Conservation (phyloP, 352 stramenopile genomes). For the Pythium aquatile region DNA sequence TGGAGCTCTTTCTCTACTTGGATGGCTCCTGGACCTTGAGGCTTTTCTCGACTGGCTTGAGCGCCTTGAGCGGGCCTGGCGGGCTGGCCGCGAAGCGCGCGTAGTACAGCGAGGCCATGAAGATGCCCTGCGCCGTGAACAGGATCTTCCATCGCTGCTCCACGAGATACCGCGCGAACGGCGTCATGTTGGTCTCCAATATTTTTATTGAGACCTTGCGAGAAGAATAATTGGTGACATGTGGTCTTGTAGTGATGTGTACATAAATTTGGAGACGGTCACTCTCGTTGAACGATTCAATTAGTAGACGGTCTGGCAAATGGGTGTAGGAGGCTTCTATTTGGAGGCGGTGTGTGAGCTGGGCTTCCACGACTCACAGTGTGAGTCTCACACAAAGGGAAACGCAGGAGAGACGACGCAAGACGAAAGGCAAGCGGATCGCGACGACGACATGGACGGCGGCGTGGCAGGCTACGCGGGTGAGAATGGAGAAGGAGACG, state of each 20-base stretch:
- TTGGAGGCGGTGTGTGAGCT: neutral
- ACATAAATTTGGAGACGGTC: neutral
- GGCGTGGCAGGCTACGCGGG: neutral
- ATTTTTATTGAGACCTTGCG: neutral
- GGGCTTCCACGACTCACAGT: neutral
- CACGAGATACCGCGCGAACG: conserved; percentile 56
- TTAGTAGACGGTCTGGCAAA: neutral
- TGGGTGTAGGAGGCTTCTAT: neutral
- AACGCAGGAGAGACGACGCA: conserved; percentile 3
- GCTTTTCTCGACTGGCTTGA: conserved; percentile 24
- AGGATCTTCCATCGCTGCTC: conserved; percentile 77
- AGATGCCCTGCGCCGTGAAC: conserved; percentile 66
- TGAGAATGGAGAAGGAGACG: neutral
- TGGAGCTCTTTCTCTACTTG: neutral
- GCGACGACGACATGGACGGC: neutral
- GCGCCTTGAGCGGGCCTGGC: conserved; percentile 23
- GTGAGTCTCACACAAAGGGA: conserved; percentile 5
- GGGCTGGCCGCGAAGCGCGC: conserved; percentile 46
- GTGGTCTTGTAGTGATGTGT: neutral
- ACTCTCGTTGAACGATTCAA: neutral
- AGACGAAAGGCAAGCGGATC: neutral
- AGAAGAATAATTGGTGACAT: too few species aligned
- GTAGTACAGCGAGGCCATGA: conserved; percentile 61
- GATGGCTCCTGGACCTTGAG: conserved; percentile 30
- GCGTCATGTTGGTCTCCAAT: conserved; percentile 29